Base-by-base conservation (phyloP, 805 yeast genomes). In the Sugiyamaella chiloensis region DNA sequence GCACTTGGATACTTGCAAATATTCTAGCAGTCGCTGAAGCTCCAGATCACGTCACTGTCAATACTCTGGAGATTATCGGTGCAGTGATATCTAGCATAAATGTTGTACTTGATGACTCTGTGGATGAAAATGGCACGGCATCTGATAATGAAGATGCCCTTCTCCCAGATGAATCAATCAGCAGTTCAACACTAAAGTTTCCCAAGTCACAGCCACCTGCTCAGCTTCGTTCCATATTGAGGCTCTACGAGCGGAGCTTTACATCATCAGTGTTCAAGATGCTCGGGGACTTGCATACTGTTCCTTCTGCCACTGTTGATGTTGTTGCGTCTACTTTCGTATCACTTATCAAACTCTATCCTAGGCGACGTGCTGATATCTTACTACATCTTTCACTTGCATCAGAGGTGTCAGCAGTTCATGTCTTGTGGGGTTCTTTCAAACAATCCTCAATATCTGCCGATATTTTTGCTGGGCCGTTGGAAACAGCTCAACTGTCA, bases 261-360 rank as follows among this genome's bases (percentile, higher is more conserved):
- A 40, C 54, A 9, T 32, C 12, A 16, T n/a, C 40, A 16, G 24
- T 53, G 2, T 46, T 53, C 23, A 17, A 20, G 8, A 20, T 46
- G 3, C 16, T 48, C 16, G 23, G 24, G 6, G 17, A 12, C 9
- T 12, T 16, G 4, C 20, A 12, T 8, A 16, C 6, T 8, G 7
- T n/a, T 21, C 21, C 14, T 34, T 16, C 21, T 5, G 5, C 11
- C 14, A 17, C 40, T 26, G 24, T 47, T 12, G 34, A 48, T 35
- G 5, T 26, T 3, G 39, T 57, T n/a, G 56, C 60, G 6, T 41
- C 52, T 6, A 30, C 56, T n/a, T 57, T 46, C 35, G 47, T 47
- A 4, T 43, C 47, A 17, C 46, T 57, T 14, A 42, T 53, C 4
- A 29, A 41, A n/a, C 44, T 56, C 9, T 48, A 17, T 23, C 60